Base-by-base conservation (phyloP, 1,284 basidiomycete species). In the Irpex sp. region DNA sequence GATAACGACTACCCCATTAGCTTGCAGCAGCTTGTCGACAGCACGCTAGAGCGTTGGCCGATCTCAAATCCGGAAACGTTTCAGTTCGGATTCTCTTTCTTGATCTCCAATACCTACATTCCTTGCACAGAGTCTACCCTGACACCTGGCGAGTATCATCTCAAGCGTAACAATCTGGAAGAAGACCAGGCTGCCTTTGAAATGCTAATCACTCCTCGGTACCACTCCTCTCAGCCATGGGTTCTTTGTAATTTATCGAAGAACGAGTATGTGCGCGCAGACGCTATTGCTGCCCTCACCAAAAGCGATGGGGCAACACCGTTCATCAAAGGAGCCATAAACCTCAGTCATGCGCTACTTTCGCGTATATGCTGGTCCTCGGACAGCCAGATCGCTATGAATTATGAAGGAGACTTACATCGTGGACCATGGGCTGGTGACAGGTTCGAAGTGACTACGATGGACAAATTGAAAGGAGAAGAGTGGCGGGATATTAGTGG, bases 161-260 rank as follows among this genome's bases (percentile, higher is more conserved):
- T 47, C 40, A 47, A 11, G 40, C 11, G 40, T 13, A n/a, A n/a
- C 9, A 47, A 47, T 7, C 40, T 47, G 11, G 19, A 4, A 2
- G 21, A 11, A 34, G 34, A 13, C 8, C 5, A 15, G 34, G 21
- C 21, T 31, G 8, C 13, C 9, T 34, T 19, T 26, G 15, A 31
- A 31, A 36, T 17, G 54, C 21, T 56, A 15, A 31, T 56, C 19
- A 26, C 49, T 3, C 21, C 54, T 6, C 8, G 15, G 4, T 56
- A 56, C 31, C 8, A 26, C 8, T 36, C 54, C 54, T 26, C 31
- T 11, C 54, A 56, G 15, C 17, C 37, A 15, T 44, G 26, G 36
- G 54, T 61, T 9, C 54, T 61, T 9, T 57, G 60, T 52, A 61
- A 61, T 17, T 4, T 61, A n/a, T 44, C 60, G 38, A 52, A 36